These are phyloP conservation scores for Drechmeria coniospora DNA, from an alignment of 2,329 filamentous ascomycete genomes.

Conservation along the genomic window DNA sequence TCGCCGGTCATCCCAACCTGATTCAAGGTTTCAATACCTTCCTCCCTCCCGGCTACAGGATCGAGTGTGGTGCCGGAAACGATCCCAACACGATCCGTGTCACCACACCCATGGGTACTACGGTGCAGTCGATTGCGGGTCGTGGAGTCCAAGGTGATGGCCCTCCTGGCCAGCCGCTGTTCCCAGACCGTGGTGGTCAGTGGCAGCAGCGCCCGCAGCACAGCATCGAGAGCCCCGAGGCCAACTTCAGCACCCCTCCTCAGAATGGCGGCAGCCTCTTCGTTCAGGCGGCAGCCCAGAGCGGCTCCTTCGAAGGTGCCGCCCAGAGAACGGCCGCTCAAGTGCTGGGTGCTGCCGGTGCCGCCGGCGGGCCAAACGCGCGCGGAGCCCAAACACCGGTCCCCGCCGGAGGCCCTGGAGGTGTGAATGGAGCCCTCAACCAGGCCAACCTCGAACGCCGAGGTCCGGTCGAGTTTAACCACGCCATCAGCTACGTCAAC, in stretches of 20 bases:
- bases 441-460: constrained; percentile 62
- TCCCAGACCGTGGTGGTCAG: constrained; percentile 32
- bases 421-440: constrained; percentile 44
- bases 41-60: constrained; percentile 84
- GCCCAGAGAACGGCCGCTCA: constrained; percentile 17
- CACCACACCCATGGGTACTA: constrained; percentile 95
- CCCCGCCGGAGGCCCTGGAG: constrained; percentile 38
- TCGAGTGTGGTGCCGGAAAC: constrained; percentile 86
- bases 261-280: constrained; percentile 34
- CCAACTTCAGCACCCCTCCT: constrained; percentile 42
- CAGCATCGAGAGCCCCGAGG: constrained; percentile 47
- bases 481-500: constrained; percentile 98
- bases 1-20: constrained; percentile 84
- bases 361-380: constrained; percentile 27
- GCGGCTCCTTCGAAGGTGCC: constrained; percentile 16
- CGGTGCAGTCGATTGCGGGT: constrained; percentile 67
- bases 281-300: constrained; percentile 24
- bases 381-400: constrained; percentile 45
- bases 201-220: constrained; percentile 44
- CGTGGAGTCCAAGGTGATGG: constrained; percentile 32
- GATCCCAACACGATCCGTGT: constrained; percentile 94
- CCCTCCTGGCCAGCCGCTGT: constrained; percentile 25
- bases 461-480: constrained; percentile 95
- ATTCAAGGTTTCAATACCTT: constrained; percentile 99
- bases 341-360: constrained; percentile 14